Percentiles rank a stretch among this genome's conserved stretches.
phyloP scores from a whole-genome alignment of 345 rosid species.

The Gossypium anomalum region DNA sequence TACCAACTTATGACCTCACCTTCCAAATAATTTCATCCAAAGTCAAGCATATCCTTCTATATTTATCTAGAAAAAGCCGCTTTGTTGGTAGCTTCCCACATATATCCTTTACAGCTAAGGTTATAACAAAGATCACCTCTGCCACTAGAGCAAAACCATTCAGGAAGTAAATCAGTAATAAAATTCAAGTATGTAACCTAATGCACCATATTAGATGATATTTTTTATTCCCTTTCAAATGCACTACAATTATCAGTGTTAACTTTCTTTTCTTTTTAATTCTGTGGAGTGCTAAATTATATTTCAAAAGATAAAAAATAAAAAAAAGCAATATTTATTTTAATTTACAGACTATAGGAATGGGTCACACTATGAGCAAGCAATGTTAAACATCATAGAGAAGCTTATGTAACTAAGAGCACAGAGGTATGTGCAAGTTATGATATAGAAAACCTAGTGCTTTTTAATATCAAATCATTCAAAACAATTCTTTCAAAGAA shows the following conservation, averaged over 20 bases:
- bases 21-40: slow-evolving; percentile 95
- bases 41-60: slow-evolving; percentile 83
- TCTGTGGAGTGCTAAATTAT: background rate
- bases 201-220: background rate
- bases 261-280: background rate
- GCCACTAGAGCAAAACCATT: slow-evolving; percentile 43
- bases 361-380: background rate
- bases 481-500: slow-evolving; percentile 1
- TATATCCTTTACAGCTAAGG: slow-evolving; percentile 32
- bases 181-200: background rate
- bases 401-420: background rate
- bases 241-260: background rate
- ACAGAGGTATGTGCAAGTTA: background rate
- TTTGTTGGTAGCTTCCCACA: no score
- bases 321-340: background rate
- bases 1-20: slow-evolving; percentile 21
- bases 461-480: background rate
- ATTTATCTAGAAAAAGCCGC: slow-evolving; percentile 26
- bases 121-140: slow-evolving; percentile 79
- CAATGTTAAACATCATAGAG: background rate
- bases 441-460: no score
- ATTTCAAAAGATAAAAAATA: background rate
- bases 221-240: background rate
- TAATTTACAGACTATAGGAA: background rate
- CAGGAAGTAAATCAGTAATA: background rate